Evolutionary conservation across 208 protist species (phyloP).

Genomic region (Trypanosoma vivax): DNA sequence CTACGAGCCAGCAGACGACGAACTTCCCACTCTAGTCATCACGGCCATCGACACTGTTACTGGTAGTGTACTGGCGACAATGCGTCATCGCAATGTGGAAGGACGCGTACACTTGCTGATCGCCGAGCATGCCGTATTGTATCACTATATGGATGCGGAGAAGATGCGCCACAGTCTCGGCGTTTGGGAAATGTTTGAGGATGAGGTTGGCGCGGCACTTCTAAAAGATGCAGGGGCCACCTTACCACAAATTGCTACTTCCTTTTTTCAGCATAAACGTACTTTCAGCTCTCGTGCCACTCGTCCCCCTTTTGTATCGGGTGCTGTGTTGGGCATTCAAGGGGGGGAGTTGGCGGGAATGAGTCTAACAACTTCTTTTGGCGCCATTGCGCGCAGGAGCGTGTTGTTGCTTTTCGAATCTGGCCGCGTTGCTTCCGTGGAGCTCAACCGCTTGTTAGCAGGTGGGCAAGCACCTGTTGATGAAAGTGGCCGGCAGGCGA

Average conservation of each 20-base stretch:
- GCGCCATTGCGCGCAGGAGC: slow-evolving; percentile 73
- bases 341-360: slow-evolving; percentile 58
- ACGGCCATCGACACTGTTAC: slow-evolving; percentile 77
- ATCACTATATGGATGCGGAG: slow-evolving; percentile 80
- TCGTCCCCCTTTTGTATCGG: slow-evolving; percentile 58
- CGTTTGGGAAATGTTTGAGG: slow-evolving; percentile 86
- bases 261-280: slow-evolving; percentile 57
- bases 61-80: slow-evolving; percentile 67
- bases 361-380: slow-evolving; percentile 71
- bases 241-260: slow-evolving; percentile 60
- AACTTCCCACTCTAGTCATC: slow-evolving; percentile 65
- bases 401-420: slow-evolving; percentile 74
- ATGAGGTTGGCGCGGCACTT: slow-evolving; percentile 38
- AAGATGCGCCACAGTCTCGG: slow-evolving; percentile 79
- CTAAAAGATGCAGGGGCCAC: slow-evolving; percentile 58
- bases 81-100: slow-evolving; percentile 71
- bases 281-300: slow-evolving; percentile 76
- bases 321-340: slow-evolving; percentile 54
- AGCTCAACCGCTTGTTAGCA: slow-evolving; percentile 51
- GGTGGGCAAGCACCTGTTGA: slow-evolving; percentile 58
- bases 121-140: slow-evolving; percentile 77
- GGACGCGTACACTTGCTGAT: slow-evolving; percentile 71
- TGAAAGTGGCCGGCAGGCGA: slow-evolving; percentile 34
- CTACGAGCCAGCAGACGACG: slow-evolving; percentile 53
- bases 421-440: slow-evolving; percentile 66